Evolutionary conservation across 2,329 filamentous ascomycete species (phyloP).

Genomic region (Ophiostoma novo-ulmi): DNA sequence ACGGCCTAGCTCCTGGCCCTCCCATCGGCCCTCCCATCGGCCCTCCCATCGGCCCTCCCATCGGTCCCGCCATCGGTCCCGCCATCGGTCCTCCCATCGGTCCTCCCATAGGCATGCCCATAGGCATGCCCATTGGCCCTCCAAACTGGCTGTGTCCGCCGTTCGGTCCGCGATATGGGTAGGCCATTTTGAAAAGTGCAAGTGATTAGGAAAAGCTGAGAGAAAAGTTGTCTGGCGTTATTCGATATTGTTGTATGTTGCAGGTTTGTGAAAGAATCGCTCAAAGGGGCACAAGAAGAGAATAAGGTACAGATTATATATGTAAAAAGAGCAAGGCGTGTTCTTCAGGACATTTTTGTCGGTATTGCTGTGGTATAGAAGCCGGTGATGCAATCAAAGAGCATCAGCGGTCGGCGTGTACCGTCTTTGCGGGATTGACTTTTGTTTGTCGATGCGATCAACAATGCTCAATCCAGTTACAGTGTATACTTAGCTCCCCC

Average conservation of each 20-base stretch:
- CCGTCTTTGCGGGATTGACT: background rate
- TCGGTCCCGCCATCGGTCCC: background rate
- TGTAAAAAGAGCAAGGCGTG: background rate
- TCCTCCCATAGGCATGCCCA: background rate
- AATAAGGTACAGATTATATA: background rate
- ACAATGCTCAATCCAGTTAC: background rate
- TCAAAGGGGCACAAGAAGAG: background rate
- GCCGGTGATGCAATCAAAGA: background rate
- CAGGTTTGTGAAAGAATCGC: background rate
- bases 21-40: background rate
- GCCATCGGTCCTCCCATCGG: background rate
- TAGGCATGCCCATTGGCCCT: background rate
- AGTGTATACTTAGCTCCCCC: background rate
- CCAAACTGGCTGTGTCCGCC: background rate
- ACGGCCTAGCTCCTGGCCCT: background rate
- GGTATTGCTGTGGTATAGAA: background rate
- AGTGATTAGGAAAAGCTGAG: background rate
- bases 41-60: background rate
- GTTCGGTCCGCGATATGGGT: background rate
- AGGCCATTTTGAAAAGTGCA: background rate
- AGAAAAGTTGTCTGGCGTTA: background rate
- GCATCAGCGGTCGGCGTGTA: background rate
- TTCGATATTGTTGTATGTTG: background rate
- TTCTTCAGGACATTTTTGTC: slow-evolving; percentile 4
- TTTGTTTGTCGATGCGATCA: slow-evolving; percentile 1